A percentile compares a stretch with the other conserved stretches of the same genome.
Conservation (phyloP, 2,329 filamentous ascomycete species). For the Fusarium succisae region DNA sequence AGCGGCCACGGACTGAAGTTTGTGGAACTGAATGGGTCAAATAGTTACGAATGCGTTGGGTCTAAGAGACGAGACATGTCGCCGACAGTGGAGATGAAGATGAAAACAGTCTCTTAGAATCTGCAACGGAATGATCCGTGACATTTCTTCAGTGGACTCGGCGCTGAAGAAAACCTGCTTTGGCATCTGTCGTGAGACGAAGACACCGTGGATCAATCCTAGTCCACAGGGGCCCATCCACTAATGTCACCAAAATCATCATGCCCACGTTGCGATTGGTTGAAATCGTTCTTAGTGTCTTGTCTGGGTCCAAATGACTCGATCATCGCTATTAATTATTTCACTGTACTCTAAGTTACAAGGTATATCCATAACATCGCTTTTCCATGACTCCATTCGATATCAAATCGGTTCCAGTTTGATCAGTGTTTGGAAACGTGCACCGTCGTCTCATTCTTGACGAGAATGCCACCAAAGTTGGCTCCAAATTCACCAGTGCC, state of each 20-base stretch:
- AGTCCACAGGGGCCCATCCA: neutral
- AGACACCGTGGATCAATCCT: neutral
- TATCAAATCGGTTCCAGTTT: neutral
- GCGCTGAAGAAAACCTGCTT: neutral
- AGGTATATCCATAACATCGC: neutral
- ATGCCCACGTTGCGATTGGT: neutral
- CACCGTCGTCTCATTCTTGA: constrained; percentile 39
- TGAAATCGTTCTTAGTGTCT: neutral
- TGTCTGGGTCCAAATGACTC: neutral
- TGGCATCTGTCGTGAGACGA: neutral
- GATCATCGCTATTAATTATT: neutral
- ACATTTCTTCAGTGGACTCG: neutral
- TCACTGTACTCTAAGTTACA: neutral
- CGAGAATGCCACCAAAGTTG: constrained; percentile 31
- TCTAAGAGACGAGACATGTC: neutral
- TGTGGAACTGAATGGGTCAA: neutral
- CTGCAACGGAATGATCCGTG: neutral
- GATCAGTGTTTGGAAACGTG: constrained; percentile 12
- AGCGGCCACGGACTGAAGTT: neutral
- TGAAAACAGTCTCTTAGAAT: neutral
- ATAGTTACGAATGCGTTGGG: neutral
- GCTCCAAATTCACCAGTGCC: neutral
- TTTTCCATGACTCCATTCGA: neutral
- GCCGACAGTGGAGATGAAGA: neutral
- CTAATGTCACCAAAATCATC: neutral